Evolutionary conservation across 352 stramenopile genomes (phyloP).

Genomic region (Stramenopiles sp.): DNA sequence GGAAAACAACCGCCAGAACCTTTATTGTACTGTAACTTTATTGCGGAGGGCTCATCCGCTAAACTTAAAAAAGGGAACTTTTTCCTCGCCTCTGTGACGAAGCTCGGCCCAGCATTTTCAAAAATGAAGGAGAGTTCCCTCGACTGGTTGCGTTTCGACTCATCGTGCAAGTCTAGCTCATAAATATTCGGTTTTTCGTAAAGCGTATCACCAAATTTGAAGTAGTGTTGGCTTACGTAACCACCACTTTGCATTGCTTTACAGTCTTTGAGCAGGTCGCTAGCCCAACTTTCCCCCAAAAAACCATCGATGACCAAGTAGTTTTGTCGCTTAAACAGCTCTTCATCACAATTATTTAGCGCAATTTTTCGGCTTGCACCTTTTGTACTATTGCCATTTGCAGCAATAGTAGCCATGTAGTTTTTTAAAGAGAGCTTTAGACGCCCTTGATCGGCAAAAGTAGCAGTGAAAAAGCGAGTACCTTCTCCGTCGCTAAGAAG

Average conservation of each 20-base stretch:
- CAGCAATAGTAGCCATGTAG: background rate
- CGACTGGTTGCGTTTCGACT: conserved; percentile 32
- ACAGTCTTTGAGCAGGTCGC: conserved; percentile 40
- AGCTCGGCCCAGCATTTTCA: conserved; percentile 34
- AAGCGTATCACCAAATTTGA: conserved; percentile 34
- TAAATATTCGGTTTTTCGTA: conserved; percentile 51
- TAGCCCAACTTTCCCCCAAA: conserved; percentile 36
- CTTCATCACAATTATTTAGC: background rate
- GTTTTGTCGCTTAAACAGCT: conserved; percentile 19
- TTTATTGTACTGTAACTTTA: conserved; percentile 53
- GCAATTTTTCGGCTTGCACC: background rate
- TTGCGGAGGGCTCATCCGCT: conserved; percentile 30
- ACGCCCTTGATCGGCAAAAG: too few species aligned
- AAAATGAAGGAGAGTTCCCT: conserved; percentile 42
- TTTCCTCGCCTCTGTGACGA: conserved; percentile 29
- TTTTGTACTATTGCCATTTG: background rate
- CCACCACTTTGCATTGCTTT: conserved; percentile 33
- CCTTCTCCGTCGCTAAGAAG: too few species aligned
- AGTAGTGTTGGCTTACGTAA: conserved; percentile 51
- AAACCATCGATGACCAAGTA: conserved; percentile 45
- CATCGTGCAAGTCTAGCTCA: conserved; percentile 51
- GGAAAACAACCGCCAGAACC: conserved; percentile 48
- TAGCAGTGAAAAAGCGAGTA: too few species aligned
- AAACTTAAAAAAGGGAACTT: conserved; percentile 26
- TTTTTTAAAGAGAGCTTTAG: too few species aligned